Evolutionary conservation across 177 flowering plant species (phyloP).

Genomic region (Vitis hybrid): DNA sequence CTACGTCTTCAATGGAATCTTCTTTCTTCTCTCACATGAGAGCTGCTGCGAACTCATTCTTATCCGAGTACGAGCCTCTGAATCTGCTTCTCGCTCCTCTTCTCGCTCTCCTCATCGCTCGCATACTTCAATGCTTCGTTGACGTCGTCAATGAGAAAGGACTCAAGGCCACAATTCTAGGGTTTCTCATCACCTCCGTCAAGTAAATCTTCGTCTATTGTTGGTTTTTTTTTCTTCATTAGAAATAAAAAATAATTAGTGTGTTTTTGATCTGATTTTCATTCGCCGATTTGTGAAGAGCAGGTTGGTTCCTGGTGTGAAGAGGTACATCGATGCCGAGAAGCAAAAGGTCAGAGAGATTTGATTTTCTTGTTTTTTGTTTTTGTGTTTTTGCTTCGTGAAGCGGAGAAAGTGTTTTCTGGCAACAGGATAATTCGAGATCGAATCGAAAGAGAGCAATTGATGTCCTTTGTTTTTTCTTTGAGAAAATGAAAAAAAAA

Average conservation of each 20-base stretch:
- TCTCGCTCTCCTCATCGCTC: constrained; percentile 55
- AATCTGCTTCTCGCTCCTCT: constrained; percentile 59
- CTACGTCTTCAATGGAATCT: constrained; percentile 27
- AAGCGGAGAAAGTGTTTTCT: not conserved
- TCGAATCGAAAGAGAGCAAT: not conserved
- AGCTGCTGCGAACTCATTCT: constrained; percentile 55
- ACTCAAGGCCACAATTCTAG: constrained; percentile 45
- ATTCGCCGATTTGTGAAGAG: constrained; percentile 4
- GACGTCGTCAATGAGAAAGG: constrained; percentile 54
- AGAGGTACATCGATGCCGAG: constrained; percentile 70
- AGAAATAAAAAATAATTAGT: not conserved
- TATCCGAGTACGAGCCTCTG: constrained; percentile 81
- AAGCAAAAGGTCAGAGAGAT: constrained; percentile 71
- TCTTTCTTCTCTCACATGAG: constrained; percentile 28
- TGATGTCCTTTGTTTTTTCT: not conserved
- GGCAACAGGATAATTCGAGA: not conserved
- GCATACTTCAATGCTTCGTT: constrained; percentile 38
- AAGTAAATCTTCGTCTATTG: constrained; percentile 40
- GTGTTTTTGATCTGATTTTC: not conserved
- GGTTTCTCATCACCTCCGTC: constrained; percentile 47
- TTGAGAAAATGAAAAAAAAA: not conserved
- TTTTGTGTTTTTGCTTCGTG: not conserved
- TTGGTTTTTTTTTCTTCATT: not conserved
- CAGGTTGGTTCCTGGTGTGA: constrained; percentile 83
- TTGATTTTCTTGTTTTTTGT: not conserved